Conservation (phyloP, 2,329 filamentous ascomycete genomes). For the Penicillium sp. region DNA sequence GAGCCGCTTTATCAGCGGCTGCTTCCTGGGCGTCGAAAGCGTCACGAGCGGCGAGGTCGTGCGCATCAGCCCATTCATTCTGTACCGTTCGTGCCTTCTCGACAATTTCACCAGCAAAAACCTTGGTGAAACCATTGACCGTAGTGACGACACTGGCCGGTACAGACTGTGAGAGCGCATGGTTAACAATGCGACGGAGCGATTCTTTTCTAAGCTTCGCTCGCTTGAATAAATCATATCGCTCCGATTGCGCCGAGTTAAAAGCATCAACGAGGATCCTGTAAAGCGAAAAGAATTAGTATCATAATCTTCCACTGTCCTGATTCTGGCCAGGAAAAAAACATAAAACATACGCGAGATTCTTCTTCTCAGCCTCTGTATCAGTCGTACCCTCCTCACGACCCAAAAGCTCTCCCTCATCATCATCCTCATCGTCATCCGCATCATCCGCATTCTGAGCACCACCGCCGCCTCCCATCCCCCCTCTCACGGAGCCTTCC, state of each 20-base stretch:
- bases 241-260: slow-evolving; percentile 51
- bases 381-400: slow-evolving; percentile 51
- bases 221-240: slow-evolving; percentile 56
- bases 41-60: slow-evolving; percentile 57
- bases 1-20: slow-evolving; percentile 52
- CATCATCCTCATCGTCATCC: slow-evolving; percentile 56
- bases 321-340: slow-evolving; percentile 10
- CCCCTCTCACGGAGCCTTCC: slow-evolving; percentile 39
- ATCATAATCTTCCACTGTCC: slow-evolving; percentile 3
- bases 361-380: slow-evolving; percentile 57
- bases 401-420: slow-evolving; percentile 50
- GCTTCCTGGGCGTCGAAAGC: slow-evolving; percentile 62
- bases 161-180: slow-evolving; percentile 69
- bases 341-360: slow-evolving; percentile 48
- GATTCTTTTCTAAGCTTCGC: slow-evolving; percentile 56
- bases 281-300: slow-evolving; percentile 9
- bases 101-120: slow-evolving; percentile 68
- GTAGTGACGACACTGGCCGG: slow-evolving; percentile 67
- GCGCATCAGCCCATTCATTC: slow-evolving; percentile 53
- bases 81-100: slow-evolving; percentile 69
- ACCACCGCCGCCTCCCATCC: slow-evolving; percentile 40
- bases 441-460: slow-evolving; percentile 46
- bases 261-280: slow-evolving; percentile 54
- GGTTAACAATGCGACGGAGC: slow-evolving; percentile 64
- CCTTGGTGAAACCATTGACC: slow-evolving; percentile 68